Evolutionary conservation across 805 yeast genomes (phyloP), one percentile per base, ranked within the genome.

Genomic region (Monosporozyma siamensis): DNA sequence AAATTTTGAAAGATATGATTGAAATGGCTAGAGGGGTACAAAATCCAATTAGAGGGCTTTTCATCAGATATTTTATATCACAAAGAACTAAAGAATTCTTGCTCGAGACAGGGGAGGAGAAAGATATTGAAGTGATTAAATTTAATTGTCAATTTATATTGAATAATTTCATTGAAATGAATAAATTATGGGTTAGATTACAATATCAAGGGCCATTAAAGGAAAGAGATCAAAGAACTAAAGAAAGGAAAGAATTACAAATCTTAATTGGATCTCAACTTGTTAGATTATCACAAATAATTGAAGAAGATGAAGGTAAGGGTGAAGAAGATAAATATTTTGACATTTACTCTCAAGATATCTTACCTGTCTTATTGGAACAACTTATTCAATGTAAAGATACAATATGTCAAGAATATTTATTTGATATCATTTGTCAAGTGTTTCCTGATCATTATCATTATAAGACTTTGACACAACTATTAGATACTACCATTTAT

Each of bases 1-100:
- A 88, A 49, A 82, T 92, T 40, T 75, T 90, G 78, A 85, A 83
- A 61, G 98, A 92, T 59, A 82, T 92, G 95, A 81, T 90, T 54
- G 98, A 92, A 62, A 92, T 92, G 98, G 82, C 95, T 50, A 75
- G 95, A 32, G 98, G 97, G 12, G 95, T 90, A 2, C 98, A 92
- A 63, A 90, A 87, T 56, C 98, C 98, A 1, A 77, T 87, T 24
- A 70, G 96, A 44, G 98, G 98, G 2, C 67, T 92, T 47, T 92
- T 92, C 59, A 66, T 92, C 53, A 70, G 98, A 38, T 89, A 92
- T 66, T 92, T 87, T 61, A 66, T 92, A 30, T 78, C 88, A 4
- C 97, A 90, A 59, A 69, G 89, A 51, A 82, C 86, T 12, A 82
- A 88, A 49, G 57, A 53, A 39, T 49, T 66, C 18, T 46, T 69